Base-by-base conservation (phyloP, 2,329 filamentous ascomycete genomes). In the Colletotrichum magnum region DNA sequence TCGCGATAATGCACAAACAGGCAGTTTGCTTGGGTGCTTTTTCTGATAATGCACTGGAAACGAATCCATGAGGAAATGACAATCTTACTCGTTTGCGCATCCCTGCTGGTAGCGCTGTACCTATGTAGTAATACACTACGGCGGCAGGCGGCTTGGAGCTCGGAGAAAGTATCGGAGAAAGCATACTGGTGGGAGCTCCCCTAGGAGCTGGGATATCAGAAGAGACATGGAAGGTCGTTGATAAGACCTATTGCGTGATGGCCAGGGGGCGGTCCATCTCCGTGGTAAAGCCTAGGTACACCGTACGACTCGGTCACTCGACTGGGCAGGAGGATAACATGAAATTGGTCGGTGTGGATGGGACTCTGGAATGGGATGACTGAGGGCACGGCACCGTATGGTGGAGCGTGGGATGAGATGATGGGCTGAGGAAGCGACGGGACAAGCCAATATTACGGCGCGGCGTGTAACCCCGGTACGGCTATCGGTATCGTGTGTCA, bases 121-220 rank as follows among this genome's bases (percentile, higher is more conserved):
- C 18, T 21, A 26, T 1, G 57, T 32, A 18, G 48, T 50, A 43
- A 2, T 24, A 24, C 21, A 24, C 21, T 24, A 24, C 21, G 21
- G 21, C 21, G 21, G 21, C 21, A 24, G 32, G 32, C 32, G 32
- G 32, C 58, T 39, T 15, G 32, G 47, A 21, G 51, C 45, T 52
- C 58, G 58, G 58, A 60, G 58, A 60, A 52, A 52, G 58, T 60
- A 41, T 60, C 58, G 58, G 58, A 60, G 58, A 52, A 60, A 10
- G 32, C 32, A 36, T 7, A 36, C 9, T 36, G 32, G 32, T 36
- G 2, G 7, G 32, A 36, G 32, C 32, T 36, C 32, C 32, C 32
- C 9, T 10, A 36, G 32, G 32, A 36, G 32, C 9, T 36, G 7
- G 32, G 32, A 7, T 36, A 36, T 10, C 32, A 36, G 10, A 16